These are phyloP conservation scores for Phialocephala sp. DNA, from an alignment of 2,329 filamentous ascomycete species.

Conservation along the genomic window DNA sequence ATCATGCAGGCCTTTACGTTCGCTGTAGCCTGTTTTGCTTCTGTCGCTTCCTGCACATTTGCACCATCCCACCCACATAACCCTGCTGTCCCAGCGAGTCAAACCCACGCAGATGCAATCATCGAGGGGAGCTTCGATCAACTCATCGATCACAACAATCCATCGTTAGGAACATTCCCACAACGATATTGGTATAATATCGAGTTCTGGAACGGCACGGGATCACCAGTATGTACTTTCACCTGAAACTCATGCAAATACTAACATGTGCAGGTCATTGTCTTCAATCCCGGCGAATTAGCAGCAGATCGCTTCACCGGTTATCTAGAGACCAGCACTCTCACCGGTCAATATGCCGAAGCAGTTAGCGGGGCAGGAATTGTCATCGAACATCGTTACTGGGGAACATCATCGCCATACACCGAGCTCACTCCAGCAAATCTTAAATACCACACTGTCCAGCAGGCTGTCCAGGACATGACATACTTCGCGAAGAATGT, in stretches of 20 bases:
- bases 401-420: conserved; percentile 58
- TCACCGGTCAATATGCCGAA: conserved; percentile 53
- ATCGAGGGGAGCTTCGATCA: conserved; percentile 51
- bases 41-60: conserved; percentile 2
- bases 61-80: conserved; percentile 2
- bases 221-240: conserved; percentile 50
- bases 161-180: conserved; percentile 55
- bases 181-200: conserved; percentile 58
- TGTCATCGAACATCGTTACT: conserved; percentile 61
- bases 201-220: conserved; percentile 56
- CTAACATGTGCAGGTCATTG: conserved; percentile 40
- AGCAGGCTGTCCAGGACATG: conserved; percentile 58
- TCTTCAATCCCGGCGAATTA: conserved; percentile 54
- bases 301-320: neutral
- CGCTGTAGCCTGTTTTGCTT: conserved; percentile 8
- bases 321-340: neutral
- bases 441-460: conserved; percentile 57
- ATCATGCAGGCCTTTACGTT: conserved; percentile 7
- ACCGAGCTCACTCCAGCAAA: conserved; percentile 54
- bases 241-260: too few relatives aligned
- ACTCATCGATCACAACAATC: conserved; percentile 61
- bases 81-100: conserved; percentile 3
- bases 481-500: conserved; percentile 58
- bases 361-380: conserved; percentile 56
- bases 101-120: neutral